Percentiles rank a stretch among this genome's conserved stretches.
These are phyloP conservation scores for Monilinia polystroma DNA, from an alignment of 2,329 filamentous ascomycete genomes.

Conservation along the genomic window DNA sequence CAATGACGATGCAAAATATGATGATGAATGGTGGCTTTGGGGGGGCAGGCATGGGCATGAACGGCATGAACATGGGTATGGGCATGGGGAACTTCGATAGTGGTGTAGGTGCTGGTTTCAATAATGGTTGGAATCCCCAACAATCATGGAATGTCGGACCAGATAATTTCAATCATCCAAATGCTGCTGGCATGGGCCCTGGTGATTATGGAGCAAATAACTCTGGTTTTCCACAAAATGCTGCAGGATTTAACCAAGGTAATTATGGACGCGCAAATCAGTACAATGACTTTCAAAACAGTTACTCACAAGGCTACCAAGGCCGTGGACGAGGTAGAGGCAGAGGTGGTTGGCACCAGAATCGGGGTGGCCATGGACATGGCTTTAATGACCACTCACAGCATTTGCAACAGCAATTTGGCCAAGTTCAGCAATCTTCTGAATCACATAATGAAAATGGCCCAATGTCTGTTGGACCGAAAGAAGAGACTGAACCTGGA, in stretches of 20 bases:
- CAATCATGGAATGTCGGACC: conserved; percentile 79
- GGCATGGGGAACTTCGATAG: conserved; percentile 63
- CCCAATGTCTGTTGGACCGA: conserved; percentile 37
- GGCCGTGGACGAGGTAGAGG: conserved; percentile 44
- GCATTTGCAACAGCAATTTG: conserved; percentile 37
- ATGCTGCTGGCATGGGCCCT: conserved; percentile 73
- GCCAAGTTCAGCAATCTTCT: conserved; percentile 33
- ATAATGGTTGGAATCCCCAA: conserved; percentile 78
- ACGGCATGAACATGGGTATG: conserved; percentile 77
- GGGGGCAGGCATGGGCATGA: conserved; percentile 76
- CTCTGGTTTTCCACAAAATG: conserved; percentile 61
- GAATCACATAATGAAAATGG: conserved; percentile 37
- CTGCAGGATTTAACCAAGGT: conserved; percentile 76
- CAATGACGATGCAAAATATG: conserved; percentile 71
- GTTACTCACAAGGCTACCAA: conserved; percentile 57
- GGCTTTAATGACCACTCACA: conserved; percentile 37
- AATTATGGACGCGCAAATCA: conserved; percentile 70
- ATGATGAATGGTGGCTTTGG: conserved; percentile 77
- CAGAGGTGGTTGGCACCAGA: conserved; percentile 36
- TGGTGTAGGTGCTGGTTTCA: conserved; percentile 60
- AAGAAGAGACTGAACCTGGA: conserved; percentile 32
- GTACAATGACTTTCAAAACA: conserved; percentile 70
- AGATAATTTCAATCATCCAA: conserved; percentile 88
- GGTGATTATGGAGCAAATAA: conserved; percentile 80
- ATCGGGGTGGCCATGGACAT: conserved; percentile 37